Conservation (phyloP, 768 basidiomycete species). For the Boletus edulis region DNA sequence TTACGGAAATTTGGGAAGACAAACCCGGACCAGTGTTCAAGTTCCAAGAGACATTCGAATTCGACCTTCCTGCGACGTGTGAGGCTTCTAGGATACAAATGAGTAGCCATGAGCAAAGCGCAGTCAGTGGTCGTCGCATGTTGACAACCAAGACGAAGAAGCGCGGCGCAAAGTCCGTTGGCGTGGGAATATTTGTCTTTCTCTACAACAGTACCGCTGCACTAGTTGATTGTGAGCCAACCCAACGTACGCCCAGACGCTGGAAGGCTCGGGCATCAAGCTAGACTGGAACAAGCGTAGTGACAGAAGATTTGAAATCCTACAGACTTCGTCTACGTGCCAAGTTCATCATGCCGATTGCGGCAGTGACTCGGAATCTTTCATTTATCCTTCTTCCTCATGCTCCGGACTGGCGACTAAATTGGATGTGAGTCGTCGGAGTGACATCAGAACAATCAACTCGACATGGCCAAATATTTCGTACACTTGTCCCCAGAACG, state of each 20-base stretch:
- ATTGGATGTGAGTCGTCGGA: neutral
- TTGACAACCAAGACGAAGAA: neutral
- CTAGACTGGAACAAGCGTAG: neutral
- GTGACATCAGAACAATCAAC: neutral
- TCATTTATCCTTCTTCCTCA: neutral
- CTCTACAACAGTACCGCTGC: neutral
- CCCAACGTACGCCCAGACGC: too few species aligned
- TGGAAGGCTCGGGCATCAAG: neutral
- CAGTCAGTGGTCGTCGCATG: slow-evolving; percentile 24
- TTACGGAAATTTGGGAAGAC: slow-evolving; percentile 26
- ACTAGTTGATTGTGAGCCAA: too few species aligned
- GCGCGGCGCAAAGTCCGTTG: neutral
- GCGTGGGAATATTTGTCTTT: slow-evolving; percentile 15
- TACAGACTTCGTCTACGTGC: neutral
- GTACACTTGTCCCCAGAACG: neutral
- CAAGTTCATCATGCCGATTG: too few species aligned
- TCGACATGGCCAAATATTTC: neutral
- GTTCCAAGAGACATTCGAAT: slow-evolving; percentile 18
- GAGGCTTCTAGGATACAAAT: slow-evolving; percentile 3
- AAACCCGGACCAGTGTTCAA: slow-evolving; percentile 8
- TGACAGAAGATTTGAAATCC: too few species aligned
- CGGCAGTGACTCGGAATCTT: neutral
- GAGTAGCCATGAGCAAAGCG: slow-evolving; percentile 17
- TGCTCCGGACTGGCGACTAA: too few species aligned
- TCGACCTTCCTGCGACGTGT: slow-evolving; percentile 1